Percentiles rank a stretch among this genome's conserved stretches.
These are phyloP conservation scores for Fusarium odoratissimum DNA, from an alignment of 2,329 filamentous ascomycete species.

Conservation along the genomic window DNA sequence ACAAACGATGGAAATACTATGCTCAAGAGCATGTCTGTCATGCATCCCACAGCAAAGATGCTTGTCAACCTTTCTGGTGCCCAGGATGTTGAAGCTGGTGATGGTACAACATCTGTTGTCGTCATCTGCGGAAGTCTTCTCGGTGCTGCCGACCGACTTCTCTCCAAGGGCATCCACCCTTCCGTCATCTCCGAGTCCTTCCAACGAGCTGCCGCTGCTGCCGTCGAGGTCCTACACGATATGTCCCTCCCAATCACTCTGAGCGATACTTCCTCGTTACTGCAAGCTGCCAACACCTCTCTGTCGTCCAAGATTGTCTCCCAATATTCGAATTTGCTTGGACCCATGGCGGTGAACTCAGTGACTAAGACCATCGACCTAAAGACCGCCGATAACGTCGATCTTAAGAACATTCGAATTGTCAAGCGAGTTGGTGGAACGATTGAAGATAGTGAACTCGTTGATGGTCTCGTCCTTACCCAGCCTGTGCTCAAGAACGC, in stretches of 20 bases:
- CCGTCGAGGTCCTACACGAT: slow-evolving; percentile 89
- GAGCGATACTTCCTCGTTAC: slow-evolving; percentile 85
- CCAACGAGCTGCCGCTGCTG: slow-evolving; percentile 90
- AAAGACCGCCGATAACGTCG: slow-evolving; percentile 95
- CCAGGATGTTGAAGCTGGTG: slow-evolving; percentile 97
- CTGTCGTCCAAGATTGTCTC: slow-evolving; percentile 99
- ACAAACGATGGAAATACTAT: slow-evolving; percentile 99
- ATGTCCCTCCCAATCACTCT: slow-evolving; percentile 97
- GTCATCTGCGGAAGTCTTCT: slow-evolving; percentile 97
- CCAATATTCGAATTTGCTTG: slow-evolving; percentile 93
- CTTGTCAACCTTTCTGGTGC: slow-evolving; percentile 96
- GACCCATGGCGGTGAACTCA: slow-evolving; percentile 98
- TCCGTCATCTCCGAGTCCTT: slow-evolving; percentile 98
- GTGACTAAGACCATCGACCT: slow-evolving; percentile 96
- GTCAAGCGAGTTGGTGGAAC: slow-evolving; percentile 98
- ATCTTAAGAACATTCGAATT: slow-evolving; percentile 95
- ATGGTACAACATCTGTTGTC: slow-evolving; percentile 97
- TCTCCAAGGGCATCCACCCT: slow-evolving; percentile 94
- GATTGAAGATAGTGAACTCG: slow-evolving; percentile 97
- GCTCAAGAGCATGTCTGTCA: slow-evolving; percentile 98
- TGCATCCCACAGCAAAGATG: slow-evolving; percentile 99
- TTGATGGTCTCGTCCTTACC: slow-evolving; percentile 92
- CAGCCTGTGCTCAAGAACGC: slow-evolving; percentile 95
- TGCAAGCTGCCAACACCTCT: slow-evolving; percentile 96
- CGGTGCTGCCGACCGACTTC: slow-evolving; percentile 89